A percentile compares a stretch with the other conserved stretches of the same genome.
These are phyloP conservation scores for Mycena haematopus DNA, from an alignment of 768 basidiomycete species.

Conservation along the genomic window DNA sequence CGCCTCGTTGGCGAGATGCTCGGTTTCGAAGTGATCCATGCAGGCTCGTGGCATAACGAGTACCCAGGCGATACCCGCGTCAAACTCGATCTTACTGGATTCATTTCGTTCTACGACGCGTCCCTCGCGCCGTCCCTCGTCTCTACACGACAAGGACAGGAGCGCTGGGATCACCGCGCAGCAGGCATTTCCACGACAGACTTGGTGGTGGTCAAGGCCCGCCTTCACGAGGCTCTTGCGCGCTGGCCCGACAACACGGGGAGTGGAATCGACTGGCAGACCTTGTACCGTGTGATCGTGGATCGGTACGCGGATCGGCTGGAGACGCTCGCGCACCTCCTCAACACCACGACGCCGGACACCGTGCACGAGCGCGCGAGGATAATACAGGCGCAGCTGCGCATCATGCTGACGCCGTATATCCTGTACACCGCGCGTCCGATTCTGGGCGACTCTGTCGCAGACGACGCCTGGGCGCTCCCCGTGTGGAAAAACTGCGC, in stretches of 20 bases:
- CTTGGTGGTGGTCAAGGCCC: constrained; percentile 6
- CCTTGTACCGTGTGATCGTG: not conserved
- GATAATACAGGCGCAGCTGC: not conserved
- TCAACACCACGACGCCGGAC: not conserved
- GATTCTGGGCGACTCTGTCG: not conserved
- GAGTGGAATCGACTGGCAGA: not conserved
- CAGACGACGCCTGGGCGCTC: constrained; percentile 35
- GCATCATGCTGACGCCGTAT: not conserved
- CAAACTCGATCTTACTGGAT: constrained; percentile 38
- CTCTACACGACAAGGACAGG: constrained; percentile 29
- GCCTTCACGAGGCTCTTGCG: constrained; percentile 24
- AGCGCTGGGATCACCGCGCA: constrained; percentile 41
- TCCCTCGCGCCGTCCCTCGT: constrained; percentile 39
- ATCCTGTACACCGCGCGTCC: not conserved
- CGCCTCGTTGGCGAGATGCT: not conserved
- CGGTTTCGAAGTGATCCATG: constrained; percentile 17
- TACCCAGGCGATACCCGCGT: constrained; percentile 45
- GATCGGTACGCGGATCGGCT: constrained; percentile 1
- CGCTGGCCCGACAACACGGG: not conserved
- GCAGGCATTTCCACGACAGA: constrained; percentile 36
- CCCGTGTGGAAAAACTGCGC: constrained; percentile 40
- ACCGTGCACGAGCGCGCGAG: not conserved
- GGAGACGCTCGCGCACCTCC: not conserved
- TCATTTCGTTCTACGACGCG: constrained; percentile 47
- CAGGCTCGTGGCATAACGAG: constrained; percentile 41